Evolutionary conservation across 2,329 filamentous ascomycete species (phyloP), one percentile per base, ranked within the genome.

Genomic region (Nemania serpens): DNA sequence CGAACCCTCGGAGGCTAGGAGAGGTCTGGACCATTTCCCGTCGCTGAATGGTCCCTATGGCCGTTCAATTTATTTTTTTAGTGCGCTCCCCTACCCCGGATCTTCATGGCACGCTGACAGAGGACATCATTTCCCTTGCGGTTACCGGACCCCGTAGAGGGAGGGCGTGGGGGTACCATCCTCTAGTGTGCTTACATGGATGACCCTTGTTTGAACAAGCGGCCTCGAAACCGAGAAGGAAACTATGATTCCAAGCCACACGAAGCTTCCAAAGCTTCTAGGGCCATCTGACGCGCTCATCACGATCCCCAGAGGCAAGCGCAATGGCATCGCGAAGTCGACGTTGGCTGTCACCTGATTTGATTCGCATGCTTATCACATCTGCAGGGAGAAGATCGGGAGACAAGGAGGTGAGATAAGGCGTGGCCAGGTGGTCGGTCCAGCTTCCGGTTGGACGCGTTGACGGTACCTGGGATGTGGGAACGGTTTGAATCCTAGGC

Each of bases 321-420:
- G 18, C 15, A 47, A 56, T 48, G 18, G 41, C 41, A 52, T 59
- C 46, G 60, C 54, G 58, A 61, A 64, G 61, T 64, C 29, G 34
- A 50, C 7, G 53, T 54, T 51, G 42, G 13, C 20, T 52, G 52
- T 64, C 61, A 64, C 61, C 61, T 64, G 61, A 64, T 64, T 49
- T 46, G 45, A 20, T 22, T 58, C 36, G 50, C 41, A 58, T 64
- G 61, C 50, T 39, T 58, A 59, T 55, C 54, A 58, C 36, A 56
- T 20, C 55, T 64, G 59, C 62, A 61, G 33, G 61, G 25, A 55
- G 62, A 51, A 46, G 62, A 64, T 62, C 62, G 47, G 62, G 51
- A 62, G 62, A 57, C 62, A 56, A 61, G 61, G 58, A 53, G 55
- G 50, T 50, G 20, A 59, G 62, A 58, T 62, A 59, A 62, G 59